A percentile compares a stretch with the other conserved stretches of the same genome.
These are phyloP conservation scores for Tilletia horrida DNA, from an alignment of 1,284 basidiomycete genomes.

Conservation along the genomic window DNA sequence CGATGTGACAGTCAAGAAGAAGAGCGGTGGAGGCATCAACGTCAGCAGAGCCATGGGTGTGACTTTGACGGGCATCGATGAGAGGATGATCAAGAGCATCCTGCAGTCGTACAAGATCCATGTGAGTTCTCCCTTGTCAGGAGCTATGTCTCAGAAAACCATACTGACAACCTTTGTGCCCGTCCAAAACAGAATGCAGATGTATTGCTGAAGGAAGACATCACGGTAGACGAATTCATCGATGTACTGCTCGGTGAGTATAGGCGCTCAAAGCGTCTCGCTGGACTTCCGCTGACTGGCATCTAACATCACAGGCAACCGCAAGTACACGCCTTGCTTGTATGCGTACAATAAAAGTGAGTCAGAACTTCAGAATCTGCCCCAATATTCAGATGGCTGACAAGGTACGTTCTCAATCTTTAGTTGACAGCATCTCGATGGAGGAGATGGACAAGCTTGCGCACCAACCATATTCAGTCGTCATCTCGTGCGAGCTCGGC, in stretches of 20 bases:
- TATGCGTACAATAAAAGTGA: slow-evolving; percentile 77
- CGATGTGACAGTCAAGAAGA: slow-evolving; percentile 68
- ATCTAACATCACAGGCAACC: slow-evolving; percentile 59
- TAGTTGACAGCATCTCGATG: slow-evolving; percentile 53
- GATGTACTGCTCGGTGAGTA: slow-evolving; percentile 80
- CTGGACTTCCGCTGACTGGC: too few species aligned
- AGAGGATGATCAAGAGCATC: slow-evolving; percentile 87
- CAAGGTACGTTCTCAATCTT: neutral
- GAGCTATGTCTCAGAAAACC: too few species aligned
- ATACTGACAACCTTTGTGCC: neutral
- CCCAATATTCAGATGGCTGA: neutral
- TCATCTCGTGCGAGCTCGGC: slow-evolving; percentile 89
- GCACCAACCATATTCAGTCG: slow-evolving; percentile 78
- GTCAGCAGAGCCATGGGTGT: slow-evolving; percentile 63
- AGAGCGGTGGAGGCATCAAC: slow-evolving; percentile 73
- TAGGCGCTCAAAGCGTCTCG: neutral
- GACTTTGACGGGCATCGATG: slow-evolving; percentile 89
- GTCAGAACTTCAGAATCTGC: slow-evolving; percentile 1
- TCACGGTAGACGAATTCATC: slow-evolving; percentile 94
- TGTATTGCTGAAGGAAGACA: slow-evolving; percentile 56
- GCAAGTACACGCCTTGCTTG: slow-evolving; percentile 88
- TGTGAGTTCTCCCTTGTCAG: slow-evolving; percentile 19
- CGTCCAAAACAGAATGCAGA: slow-evolving; percentile 36
- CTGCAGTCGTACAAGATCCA: slow-evolving; percentile 60
- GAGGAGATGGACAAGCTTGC: slow-evolving; percentile 79